Evolutionary conservation across 2,329 filamentous ascomycete species (phyloP), one percentile per base, ranked within the genome.

Genomic region (Ascosphaera aggregata): DNA sequence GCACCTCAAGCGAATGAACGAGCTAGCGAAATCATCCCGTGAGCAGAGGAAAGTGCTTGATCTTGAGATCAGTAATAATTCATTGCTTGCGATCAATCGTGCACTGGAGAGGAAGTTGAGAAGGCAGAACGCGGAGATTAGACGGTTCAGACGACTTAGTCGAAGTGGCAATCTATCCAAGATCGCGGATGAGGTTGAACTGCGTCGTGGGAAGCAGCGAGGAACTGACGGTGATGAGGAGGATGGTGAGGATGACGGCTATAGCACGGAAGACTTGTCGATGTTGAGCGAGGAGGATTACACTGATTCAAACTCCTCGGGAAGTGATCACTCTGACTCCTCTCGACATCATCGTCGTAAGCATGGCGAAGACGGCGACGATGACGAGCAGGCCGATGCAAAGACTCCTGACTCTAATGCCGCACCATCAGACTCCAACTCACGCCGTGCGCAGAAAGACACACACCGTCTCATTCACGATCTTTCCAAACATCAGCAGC

Each of bases 31-130:
- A n/a, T 89, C 82, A 52, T 89, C 89, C 11, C 72, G 89, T 20
- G 71, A 82, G 27, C 89, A 95, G 56, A 73, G 89, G 43, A 98
- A 95, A 60, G 85, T 98, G 1, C 71, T 95, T 47, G 89, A 98
- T 54, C 64, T 98, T 4, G 82, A 98, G 54, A 98, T 98, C 45
- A 93, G 80, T 40, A 98, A 98, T 51, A 89, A 82, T 1, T 94
- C 85, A 1, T 67, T 98, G 2, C 71, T 93, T 41, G 89, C 89
- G 32, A 95, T 98, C 59, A 98, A 98, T 53, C 70, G 85, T 39
- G 89, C 84, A 0, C 62, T 98, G 0, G 89, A 98, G 58, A 72
- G 82, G 18, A 82, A 95, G 53, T 67, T 98, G 49, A 73, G 84
- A 18, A 92, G 92, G 53, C 86, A 95, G 50, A 86, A 80, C 30